Percentiles rank a stretch among this genome's conserved stretches.
phyloP scores from a whole-genome alignment of 352 stramenopile species.

The Paralagenidium karlingii region DNA sequence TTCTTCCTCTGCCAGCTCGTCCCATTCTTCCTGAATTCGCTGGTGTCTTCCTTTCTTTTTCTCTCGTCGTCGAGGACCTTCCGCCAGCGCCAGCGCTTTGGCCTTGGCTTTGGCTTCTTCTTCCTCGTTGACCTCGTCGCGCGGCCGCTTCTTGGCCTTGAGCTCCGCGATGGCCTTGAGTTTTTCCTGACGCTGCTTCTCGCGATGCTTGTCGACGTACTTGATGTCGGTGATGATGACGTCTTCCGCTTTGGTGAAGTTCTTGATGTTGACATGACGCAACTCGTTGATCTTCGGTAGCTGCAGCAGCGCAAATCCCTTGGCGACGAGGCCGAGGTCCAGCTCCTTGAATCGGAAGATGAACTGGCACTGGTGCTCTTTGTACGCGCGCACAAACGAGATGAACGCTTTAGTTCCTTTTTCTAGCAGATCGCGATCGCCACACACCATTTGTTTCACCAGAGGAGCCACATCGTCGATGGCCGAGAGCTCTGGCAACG shows the following conservation, averaged over 20 bases:
- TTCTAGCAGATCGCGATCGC: slow-evolving; percentile 95
- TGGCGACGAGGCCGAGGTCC: slow-evolving; percentile 88
- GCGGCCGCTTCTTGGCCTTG: slow-evolving; percentile 29
- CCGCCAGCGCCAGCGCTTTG: too few species aligned
- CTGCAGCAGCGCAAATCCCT: slow-evolving; percentile 71
- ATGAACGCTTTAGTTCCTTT: slow-evolving; percentile 99
- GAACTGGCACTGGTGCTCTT: slow-evolving; percentile 97
- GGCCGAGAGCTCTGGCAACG: slow-evolving; percentile 28
- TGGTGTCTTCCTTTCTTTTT: slow-evolving; percentile 96
- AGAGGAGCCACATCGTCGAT: slow-evolving; percentile 78
- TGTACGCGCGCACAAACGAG: slow-evolving; percentile 97
- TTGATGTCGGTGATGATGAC: slow-evolving; percentile 88
- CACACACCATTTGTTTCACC: slow-evolving; percentile 82
- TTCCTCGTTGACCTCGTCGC: slow-evolving; percentile 31
- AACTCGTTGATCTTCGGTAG: slow-evolving; percentile 83
- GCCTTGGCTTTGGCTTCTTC: slow-evolving; percentile 54
- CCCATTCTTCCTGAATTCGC: slow-evolving; percentile 98
- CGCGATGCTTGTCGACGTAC: slow-evolving; percentile 93
- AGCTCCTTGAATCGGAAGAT: slow-evolving; percentile 98
- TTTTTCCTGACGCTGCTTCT: slow-evolving; percentile 95
- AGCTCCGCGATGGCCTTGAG: slow-evolving; percentile 58
- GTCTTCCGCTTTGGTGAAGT: slow-evolving; percentile 70
- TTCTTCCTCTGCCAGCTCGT: slow-evolving; percentile 97
- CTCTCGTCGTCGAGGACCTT: slow-evolving; percentile 58
- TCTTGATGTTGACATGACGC: slow-evolving; percentile 57